These are phyloP conservation scores for Colletotrichum aenigma DNA, from an alignment of 2,329 filamentous ascomycete genomes.

Conservation along the genomic window DNA sequence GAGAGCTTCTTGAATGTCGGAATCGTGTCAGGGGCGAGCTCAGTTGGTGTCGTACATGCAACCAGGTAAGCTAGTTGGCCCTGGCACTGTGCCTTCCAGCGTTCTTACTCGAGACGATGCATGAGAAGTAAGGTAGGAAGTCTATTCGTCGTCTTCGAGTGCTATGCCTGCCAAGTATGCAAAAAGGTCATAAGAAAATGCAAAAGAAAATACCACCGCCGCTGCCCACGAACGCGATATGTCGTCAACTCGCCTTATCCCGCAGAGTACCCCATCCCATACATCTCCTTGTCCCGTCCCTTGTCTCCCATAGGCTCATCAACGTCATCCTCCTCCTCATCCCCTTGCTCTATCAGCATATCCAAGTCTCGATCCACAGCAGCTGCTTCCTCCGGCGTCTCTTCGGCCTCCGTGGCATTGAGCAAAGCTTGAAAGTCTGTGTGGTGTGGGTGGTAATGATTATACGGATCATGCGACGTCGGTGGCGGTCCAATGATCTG, in stretches of 20 bases:
- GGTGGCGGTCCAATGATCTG: conserved; percentile 56
- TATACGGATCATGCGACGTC: conserved; percentile 38
- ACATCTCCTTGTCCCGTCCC: conserved; percentile 13
- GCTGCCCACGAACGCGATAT: neutral
- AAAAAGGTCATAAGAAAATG: neutral
- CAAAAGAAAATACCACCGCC: neutral
- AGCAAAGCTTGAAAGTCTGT: conserved; percentile 60
- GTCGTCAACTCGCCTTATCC: neutral
- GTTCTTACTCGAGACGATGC: neutral
- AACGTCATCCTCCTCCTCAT: conserved; percentile 45
- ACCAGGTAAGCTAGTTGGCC: neutral
- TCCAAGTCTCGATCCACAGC: conserved; percentile 54
- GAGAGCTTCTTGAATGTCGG: no score
- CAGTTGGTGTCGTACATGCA: rapidly evolving
- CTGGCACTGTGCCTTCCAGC: rapidly evolving
- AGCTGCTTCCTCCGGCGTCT: conserved; percentile 38
- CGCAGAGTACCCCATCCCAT: conserved; percentile 1
- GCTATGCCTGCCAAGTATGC: neutral
- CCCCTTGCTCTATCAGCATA: conserved; percentile 54
- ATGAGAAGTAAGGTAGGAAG: neutral
- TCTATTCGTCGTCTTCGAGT: neutral
- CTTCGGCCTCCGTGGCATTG: conserved; percentile 44
- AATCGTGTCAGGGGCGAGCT: no score
- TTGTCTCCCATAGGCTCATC: conserved; percentile 22
- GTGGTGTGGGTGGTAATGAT: conserved; percentile 38